Evolutionary conservation across 768 basidiomycete genomes (phyloP), one percentile per base, ranked within the genome.

Genomic region (Podaxis pistillaris): DNA sequence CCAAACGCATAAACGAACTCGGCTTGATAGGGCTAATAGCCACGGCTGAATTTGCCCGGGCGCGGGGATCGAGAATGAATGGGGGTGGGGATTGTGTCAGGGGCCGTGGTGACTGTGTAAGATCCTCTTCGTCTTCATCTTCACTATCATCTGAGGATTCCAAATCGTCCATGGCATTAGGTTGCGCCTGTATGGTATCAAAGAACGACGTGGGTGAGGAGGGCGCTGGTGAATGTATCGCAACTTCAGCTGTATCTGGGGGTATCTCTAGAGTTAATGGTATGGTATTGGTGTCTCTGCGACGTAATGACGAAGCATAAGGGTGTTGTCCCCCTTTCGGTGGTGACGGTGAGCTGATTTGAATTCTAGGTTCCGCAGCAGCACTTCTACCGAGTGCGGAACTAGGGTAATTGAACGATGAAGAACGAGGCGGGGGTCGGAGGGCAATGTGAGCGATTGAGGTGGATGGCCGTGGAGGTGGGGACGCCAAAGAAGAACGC

Each of bases 181-280:
- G 83, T 49, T 89, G 85, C 15, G 81, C 75, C 66, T 91, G 87
- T 50, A 91, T 86, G 64, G 76, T 83, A 74, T 92, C 89, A 71
- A 92, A 91, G 79, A 91, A 91, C 33, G 85, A 84, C 26, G 85
- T 82, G 0, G 88, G 84, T 13, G 89, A 86, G 5, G 85, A 79
- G 1, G 87, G 86, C 13, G 81, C 83, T 13, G 89, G 88, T 37
- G 84, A 17, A 88, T 77, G 62, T 47, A 50, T 76, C 12, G 78
- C 74, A 37, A 79, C 75, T 28, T 79, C 72, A 38, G 79, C 73
- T 58, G 71, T 73, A 47, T 75, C 74, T 19, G 77, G 67, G 6
- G 87, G 84, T 47, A 84, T 81, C 55, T 80, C 76, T 9, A 86
- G 69, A 19, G 76, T 72, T 56, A 81, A 71, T 37, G 75, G 64